Base-by-base conservation (phyloP, 129 eudicot genomes). In the Tagetes patula region DNA sequence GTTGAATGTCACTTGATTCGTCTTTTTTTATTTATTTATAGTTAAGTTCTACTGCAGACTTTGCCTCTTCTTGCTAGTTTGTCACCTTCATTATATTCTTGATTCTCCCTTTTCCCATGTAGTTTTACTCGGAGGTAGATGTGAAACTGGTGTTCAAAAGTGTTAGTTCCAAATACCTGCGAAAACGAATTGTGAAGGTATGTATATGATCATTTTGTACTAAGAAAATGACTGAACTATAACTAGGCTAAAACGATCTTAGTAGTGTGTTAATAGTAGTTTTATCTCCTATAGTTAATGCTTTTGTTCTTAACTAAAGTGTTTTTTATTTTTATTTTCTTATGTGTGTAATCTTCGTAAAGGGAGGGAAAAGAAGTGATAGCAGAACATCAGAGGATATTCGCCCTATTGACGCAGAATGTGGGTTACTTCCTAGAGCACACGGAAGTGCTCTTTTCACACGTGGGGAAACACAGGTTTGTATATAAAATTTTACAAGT, bases 391-490 rank as follows among this genome's bases (percentile, higher is more conserved):
- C 97, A 4, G 83, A 84, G 67, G 99, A 85, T 70, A 80, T 95
- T 71, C 96, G 99, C 5, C 54, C 71, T n/a, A 95, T 95, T 42
- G 85, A 81, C 36, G 88, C 99, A 49, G 84, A 85, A 59, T 90
- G 99, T 82, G 99, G 94, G 60, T 74, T 95, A 80, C 96, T 95
- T 82, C 99, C 99, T 72, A 89, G 99, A 80, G 99, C 99, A 59
- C 99, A 95, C 83, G 99, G 99, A 67, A 95, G 99, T 85, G 97
- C 97, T 73, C 96, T 95, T 81, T 95, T 95, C 52, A 95, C 99
- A 34, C 97, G 99, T 42, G 99, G 99, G 54, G 99, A 95, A 86
- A 95, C 99, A 50, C 99, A 94, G 99, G 99, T 94, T 52, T 68
- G 86, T 75, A 55, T 50, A 10, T 70, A 56, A 33, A 69, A 52